Conservation (phyloP, 257 asterid species). For the Penstemon eatonii region DNA sequence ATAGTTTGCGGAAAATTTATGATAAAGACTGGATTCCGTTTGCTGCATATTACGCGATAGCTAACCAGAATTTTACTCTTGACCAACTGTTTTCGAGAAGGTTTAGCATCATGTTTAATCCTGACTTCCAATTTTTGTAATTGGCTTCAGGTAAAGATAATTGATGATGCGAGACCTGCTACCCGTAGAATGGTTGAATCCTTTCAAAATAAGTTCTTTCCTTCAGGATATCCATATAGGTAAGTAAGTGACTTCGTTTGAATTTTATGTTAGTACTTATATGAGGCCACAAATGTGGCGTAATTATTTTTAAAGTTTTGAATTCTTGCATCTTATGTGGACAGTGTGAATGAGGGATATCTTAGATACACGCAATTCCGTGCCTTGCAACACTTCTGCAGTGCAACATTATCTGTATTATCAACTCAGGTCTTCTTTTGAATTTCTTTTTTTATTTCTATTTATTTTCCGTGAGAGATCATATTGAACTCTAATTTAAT, state of each 20-base stretch:
- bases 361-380: slow-evolving; percentile 93
- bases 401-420: slow-evolving; percentile 87
- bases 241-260: slow-evolving; percentile 23
- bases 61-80: background rate
- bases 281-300: slow-evolving; percentile 5
- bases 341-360: slow-evolving; percentile 95
- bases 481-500: background rate
- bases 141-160: slow-evolving; percentile 61
- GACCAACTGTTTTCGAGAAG: background rate
- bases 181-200: slow-evolving; percentile 62
- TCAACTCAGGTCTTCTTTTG: slow-evolving; percentile 90
- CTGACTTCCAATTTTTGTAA: slow-evolving; percentile 6
- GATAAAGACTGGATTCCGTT: background rate
- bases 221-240: slow-evolving; percentile 98
- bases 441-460: background rate
- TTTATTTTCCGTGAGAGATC: background rate
- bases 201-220: slow-evolving; percentile 79
- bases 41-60: background rate
- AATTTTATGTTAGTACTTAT: slow-evolving; percentile 13
- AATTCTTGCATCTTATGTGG: slow-evolving; percentile 26
- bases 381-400: slow-evolving; percentile 90
- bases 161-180: slow-evolving; percentile 78
- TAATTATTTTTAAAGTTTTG: background rate
- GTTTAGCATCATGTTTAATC: background rate
- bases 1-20: background rate